Evolutionary conservation across 371 early-diverging fungal genomes (phyloP).

Genomic region (Apophysomyces sp.): DNA sequence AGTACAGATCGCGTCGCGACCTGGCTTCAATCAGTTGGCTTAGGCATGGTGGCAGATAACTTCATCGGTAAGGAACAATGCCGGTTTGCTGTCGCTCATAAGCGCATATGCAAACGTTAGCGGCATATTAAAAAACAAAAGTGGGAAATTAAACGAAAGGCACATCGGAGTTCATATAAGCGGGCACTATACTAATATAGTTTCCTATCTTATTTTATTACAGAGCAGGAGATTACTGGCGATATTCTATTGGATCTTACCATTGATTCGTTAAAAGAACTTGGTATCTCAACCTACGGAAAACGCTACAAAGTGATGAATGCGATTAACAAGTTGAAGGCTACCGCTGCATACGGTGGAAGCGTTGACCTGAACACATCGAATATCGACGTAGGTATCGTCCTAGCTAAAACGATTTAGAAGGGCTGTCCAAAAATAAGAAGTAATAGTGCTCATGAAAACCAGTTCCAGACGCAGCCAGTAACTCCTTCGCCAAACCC

Average conservation of each 20-base stretch:
- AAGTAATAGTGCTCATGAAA: neutral
- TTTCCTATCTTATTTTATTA: neutral
- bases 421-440: conserved; percentile 1
- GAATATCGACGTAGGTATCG: neutral
- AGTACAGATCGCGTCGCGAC: conserved; percentile 57
- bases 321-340: conserved; percentile 47
- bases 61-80: conserved; percentile 55
- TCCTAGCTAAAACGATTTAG: neutral
- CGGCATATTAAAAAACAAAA: conserved; percentile 6
- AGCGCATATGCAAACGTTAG: neutral
- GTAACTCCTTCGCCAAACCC: neutral
- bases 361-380: neutral
- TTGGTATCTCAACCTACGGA: conserved; percentile 67
- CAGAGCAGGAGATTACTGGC: conserved; percentile 72
- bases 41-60: conserved; percentile 45
- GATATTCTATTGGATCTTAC: conserved; percentile 63
- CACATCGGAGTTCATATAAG: neutral
- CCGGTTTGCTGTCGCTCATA: neutral
- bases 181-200: neutral
- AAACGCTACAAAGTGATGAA: conserved; percentile 67
- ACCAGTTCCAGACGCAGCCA: neutral
- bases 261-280: conserved; percentile 65
- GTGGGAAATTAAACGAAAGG: conserved; percentile 1
- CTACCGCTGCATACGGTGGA: neutral
- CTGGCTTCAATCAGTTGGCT: conserved; percentile 61